Base-by-base conservation (phyloP, 345 rosid genomes). In the Noccaea bulbosa region DNA sequence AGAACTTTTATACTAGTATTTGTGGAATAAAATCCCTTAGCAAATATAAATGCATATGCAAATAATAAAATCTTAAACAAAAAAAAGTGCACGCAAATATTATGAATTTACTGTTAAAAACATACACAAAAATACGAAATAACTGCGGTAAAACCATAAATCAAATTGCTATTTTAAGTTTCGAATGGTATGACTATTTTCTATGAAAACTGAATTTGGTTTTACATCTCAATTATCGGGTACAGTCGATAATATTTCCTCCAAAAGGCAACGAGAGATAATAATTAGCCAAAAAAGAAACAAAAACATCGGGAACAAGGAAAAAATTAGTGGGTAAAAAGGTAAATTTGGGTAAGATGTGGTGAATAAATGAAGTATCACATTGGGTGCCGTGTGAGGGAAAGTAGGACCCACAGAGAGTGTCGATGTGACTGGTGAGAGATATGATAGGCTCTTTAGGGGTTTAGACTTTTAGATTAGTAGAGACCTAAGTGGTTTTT, bases 261-360 rank as follows among this genome's bases (percentile, higher is more conserved):
- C n/a, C 20, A 32, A 60, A 74, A 59, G 51, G 48, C 22, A 67
- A 22, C 8, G 33, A 22, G 40, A 67, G 58, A 43, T 41, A 50
- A 67, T 67, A 41, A 66, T 58, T 58, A 67, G 24, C 22, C 34
- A 22, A 67, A 51, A 73, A 66, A 58, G 32, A 58, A 66, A 73
- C 40, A 40, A 67, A 51, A 68, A 67, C 73, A 67, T 67, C 53
- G 73, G 78, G 64, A 74, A 60, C 50, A 67, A 44, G 56, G 69
- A 16, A 52, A 67, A 51, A 67, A 32, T 11, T 0, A 66, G 43
- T 61, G 69, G 74, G 68, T 67, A 74, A 61, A 73, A 74, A 68
- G 51, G 64, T 67, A 61, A 74, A 37, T 67, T 61, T 67, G 78
- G 78, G 73, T 68, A 68, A 68, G 69, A 74, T 68, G 78, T 68